These are phyloP conservation scores for Coelastrella sp. DNA, from an alignment of 139 green algal species.

Conservation along the genomic window DNA sequence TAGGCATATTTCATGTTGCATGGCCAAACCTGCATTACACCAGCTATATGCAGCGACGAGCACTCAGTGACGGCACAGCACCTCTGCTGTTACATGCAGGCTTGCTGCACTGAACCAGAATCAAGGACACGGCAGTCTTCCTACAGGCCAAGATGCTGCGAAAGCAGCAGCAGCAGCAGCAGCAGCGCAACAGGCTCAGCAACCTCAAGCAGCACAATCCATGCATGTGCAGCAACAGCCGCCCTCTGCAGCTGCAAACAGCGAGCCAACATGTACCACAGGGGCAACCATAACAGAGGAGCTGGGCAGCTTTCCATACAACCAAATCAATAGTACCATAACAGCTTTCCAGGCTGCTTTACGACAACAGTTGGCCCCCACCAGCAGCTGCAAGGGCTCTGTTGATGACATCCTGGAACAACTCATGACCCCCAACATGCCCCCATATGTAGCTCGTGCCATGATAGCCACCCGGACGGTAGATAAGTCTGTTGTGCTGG, in stretches of 20 bases:
- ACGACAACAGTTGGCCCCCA: not conserved
- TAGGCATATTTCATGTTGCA: not conserved
- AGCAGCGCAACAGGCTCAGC: too few species aligned
- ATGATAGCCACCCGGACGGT: constrained; percentile 30
- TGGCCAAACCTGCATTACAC: not conserved
- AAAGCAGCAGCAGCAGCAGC: too few species aligned
- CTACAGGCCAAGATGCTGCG: too few species aligned
- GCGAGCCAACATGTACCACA: not conserved
- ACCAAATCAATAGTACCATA: not conserved
- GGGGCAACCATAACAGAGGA: not conserved
- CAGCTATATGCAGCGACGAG: too few species aligned
- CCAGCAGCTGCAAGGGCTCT: not conserved
- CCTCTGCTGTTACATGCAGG: constrained; percentile 17
- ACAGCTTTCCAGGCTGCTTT: not conserved
- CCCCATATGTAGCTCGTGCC: constrained; percentile 12
- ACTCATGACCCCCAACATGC: constrained; percentile 45
- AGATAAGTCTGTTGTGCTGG: constrained; percentile 47
- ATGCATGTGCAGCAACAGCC: not conserved
- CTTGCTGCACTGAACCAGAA: constrained; percentile 8
- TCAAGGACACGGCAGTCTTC: not conserved
- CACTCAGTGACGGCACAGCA: not conserved
- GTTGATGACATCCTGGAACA: constrained; percentile 45
- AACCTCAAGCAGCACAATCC: not conserved
- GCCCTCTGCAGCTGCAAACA: not conserved
- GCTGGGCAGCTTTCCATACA: constrained; percentile 39